Conservation (phyloP, 2,329 filamentous ascomycete genomes). For the Fusarium sp. region DNA sequence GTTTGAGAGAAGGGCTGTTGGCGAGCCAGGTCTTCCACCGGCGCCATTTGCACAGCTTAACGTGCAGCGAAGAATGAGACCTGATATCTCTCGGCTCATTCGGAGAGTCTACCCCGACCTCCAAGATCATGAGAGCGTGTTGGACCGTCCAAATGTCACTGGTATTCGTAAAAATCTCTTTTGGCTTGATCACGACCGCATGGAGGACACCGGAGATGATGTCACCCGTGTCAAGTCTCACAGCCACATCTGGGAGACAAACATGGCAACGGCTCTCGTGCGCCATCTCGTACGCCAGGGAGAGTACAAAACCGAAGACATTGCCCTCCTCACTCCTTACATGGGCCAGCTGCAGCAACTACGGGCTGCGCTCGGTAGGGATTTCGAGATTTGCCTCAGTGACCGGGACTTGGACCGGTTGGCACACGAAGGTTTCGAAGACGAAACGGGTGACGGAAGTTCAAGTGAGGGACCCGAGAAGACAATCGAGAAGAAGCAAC, state of each 20-base stretch:
- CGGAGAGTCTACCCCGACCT: constrained; percentile 72
- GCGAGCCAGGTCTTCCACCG: constrained; percentile 43
- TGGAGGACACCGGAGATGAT: constrained; percentile 57
- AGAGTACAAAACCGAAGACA: constrained; percentile 70
- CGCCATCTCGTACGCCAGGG: constrained; percentile 78
- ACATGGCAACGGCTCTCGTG: constrained; percentile 75
- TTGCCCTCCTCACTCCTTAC: constrained; percentile 81
- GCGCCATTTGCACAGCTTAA: constrained; percentile 60
- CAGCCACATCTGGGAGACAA: constrained; percentile 73
- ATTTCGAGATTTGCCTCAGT: constrained; percentile 74
- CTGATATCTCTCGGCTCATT: constrained; percentile 72
- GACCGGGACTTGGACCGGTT: constrained; percentile 75
- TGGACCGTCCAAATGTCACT: constrained; percentile 62
- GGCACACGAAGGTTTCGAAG: constrained; percentile 52
- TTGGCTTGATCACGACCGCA: constrained; percentile 73
- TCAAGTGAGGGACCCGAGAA: constrained; percentile 32
- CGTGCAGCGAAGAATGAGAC: constrained; percentile 77
- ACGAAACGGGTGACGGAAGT: constrained; percentile 48
- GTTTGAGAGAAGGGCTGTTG: constrained; percentile 49
- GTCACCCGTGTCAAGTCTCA: constrained; percentile 61
- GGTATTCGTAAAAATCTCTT: constrained; percentile 70
- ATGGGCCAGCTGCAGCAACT: constrained; percentile 70
- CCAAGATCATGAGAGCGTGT: constrained; percentile 62
- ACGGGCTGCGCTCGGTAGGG: constrained; percentile 58
- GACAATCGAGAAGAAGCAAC: constrained; percentile 50